Evolutionary conservation across 805 yeast species (phyloP), one percentile per base, ranked within the genome.

Genomic region (Myxozyma sirexii): DNA sequence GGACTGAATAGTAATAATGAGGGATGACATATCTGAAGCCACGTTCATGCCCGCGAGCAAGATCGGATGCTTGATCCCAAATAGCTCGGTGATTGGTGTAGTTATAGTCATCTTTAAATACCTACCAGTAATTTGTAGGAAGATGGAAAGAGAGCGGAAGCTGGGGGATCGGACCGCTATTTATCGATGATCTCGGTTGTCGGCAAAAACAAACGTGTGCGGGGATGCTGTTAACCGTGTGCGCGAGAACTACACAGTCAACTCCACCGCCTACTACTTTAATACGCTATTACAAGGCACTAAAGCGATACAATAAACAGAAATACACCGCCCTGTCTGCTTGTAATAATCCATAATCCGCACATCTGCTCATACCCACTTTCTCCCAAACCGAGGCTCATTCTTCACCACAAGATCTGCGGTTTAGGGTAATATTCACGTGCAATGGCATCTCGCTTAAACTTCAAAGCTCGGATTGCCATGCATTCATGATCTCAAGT

Each of bases 41-140:
- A 67, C 69, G 60, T 66, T 63, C 70, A 68, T 68, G 51, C 70
- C 70, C 15, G 70, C 70, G 21, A 68, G 66, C 33, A 68, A 38
- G 26, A 68, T 57, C 12, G 70, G 70, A 44, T 68, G 63, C 59
- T 66, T 41, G 59, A 68, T 65, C 15, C 66, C 67, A 45, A 68
- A 64, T 26, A 64, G 57, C 49, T 66, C 59, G 0, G 70, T 68
- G 47, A 68, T 59, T 17, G 69, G 68, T 1, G 70, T 68, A 27
- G 62, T 38, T 43, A 68, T 58, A 19, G 65, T 47, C 65, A 62
- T 62, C 5, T 37, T 48, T 27, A n/a, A n/a, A n/a, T n/a, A n/a
- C n/a, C n/a, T n/a, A n/a, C n/a, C n/a, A n/a, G n/a, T n/a, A n/a
- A n/a, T n/a, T n/a, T n/a, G n/a, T n/a, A 15, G 2, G 43, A 23